phyloP scores from a whole-genome alignment of 441 rosid genomes.

The Omphalea diandra region DNA sequence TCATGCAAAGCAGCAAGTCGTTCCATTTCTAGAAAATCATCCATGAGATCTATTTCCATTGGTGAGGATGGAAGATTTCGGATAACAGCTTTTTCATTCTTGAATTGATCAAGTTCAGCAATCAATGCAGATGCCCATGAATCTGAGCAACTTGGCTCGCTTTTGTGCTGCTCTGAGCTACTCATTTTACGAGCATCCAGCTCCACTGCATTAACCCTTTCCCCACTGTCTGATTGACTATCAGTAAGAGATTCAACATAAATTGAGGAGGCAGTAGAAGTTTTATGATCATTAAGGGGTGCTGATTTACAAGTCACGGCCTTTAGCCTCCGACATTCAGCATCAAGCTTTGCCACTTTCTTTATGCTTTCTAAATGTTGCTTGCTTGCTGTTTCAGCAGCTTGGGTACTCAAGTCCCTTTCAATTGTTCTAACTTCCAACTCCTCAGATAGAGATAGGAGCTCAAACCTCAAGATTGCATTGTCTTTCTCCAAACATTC shows the following conservation, averaged over 20 bases:
- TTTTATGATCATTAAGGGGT: conserved; percentile 37
- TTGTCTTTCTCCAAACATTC: conserved; percentile 63
- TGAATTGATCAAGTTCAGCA: conserved; percentile 48
- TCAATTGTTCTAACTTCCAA: conserved; percentile 67
- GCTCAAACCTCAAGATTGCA: conserved; percentile 50
- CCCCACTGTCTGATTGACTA: conserved; percentile 77
- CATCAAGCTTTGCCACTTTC: conserved; percentile 81
- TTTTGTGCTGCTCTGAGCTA: conserved; percentile 31
- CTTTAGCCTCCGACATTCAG: conserved; percentile 79
- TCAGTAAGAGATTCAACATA: conserved; percentile 54
- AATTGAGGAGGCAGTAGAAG: conserved; percentile 43
- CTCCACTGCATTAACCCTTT: conserved; percentile 44
- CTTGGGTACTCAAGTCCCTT: conserved; percentile 82
- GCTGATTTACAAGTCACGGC: conserved; percentile 46
- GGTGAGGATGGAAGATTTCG: conserved; percentile 40
- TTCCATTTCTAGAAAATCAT: conserved; percentile 98
- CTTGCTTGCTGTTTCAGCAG: conserved; percentile 92
- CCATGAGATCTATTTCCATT: conserved; percentile 74
- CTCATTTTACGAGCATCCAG: conserved; percentile 35
- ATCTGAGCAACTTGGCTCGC: conserved; percentile 42
- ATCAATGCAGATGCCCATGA: conserved; percentile 58
- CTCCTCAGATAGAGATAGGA: conserved; percentile 59
- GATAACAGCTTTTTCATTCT: conserved; percentile 43
- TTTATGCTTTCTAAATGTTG: conserved; percentile 86
- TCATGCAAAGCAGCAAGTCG: conserved; percentile 71